Evolutionary conservation across 1,139 yeast species (phyloP).

Genomic region (Taphrina pruni): DNA sequence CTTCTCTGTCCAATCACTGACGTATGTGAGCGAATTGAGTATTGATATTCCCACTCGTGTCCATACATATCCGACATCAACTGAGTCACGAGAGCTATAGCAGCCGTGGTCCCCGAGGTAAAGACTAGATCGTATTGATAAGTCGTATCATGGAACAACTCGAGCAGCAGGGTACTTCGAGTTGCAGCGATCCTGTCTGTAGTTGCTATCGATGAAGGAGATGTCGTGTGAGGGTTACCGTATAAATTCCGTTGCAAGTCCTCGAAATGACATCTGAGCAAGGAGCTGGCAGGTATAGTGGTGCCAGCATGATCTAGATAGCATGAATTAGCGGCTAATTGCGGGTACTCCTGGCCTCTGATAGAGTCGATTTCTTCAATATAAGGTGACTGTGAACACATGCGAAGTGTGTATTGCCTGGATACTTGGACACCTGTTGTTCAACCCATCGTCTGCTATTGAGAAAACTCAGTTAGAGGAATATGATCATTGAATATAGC

Average conservation of each 20-base stretch:
- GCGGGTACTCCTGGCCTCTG: constrained; percentile 18
- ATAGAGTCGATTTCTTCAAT: neutral
- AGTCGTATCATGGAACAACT: constrained; percentile 49
- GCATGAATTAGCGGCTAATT: constrained; percentile 7
- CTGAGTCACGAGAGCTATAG: constrained; percentile 53
- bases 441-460: too few species aligned
- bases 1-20: constrained; percentile 55
- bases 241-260: constrained; percentile 48
- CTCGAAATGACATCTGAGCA: constrained; percentile 48
- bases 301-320: constrained; percentile 57
- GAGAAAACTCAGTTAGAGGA: too few species aligned
- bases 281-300: constrained; percentile 51
- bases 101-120: constrained; percentile 55
- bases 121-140: constrained; percentile 54
- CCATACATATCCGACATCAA: constrained; percentile 46
- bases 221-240: constrained; percentile 56
- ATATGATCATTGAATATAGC: too few species aligned
- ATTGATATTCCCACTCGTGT: constrained; percentile 47
- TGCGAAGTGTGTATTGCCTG: neutral
- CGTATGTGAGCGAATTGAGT: constrained; percentile 54
- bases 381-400: constrained; percentile 12
- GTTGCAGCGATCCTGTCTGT: constrained; percentile 48
- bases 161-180: constrained; percentile 50
- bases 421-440: too few species aligned
- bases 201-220: constrained; percentile 50